phyloP scores from a whole-genome alignment of 352 stramenopile genomes.

The Phytophthora citrophthora region DNA sequence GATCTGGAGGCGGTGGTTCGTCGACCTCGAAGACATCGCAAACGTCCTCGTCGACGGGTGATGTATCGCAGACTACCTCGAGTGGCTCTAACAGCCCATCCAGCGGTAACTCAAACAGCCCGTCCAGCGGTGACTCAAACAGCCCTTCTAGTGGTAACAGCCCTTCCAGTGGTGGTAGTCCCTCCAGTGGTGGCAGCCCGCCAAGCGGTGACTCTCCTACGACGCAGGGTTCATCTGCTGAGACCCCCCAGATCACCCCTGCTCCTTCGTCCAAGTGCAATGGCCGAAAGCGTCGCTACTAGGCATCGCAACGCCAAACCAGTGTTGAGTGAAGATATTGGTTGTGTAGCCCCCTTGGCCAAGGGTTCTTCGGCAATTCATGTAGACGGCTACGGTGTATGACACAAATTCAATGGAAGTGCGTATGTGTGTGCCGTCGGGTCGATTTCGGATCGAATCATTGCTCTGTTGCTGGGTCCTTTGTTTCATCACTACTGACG shows the following conservation, averaged over 20 bases:
- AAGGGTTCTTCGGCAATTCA: background rate
- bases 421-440: slow-evolving; percentile 15
- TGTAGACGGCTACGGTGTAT: slow-evolving; percentile 19
- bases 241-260: slow-evolving; percentile 28
- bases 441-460: background rate
- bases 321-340: slow-evolving; percentile 28
- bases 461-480: background rate
- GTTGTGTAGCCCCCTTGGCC: slow-evolving; percentile 5
- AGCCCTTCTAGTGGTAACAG: background rate
- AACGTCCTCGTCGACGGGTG: slow-evolving; percentile 9
- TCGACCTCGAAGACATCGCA: slow-evolving; percentile 15
- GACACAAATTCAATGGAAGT: slow-evolving; percentile 38
- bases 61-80: slow-evolving; percentile 20
- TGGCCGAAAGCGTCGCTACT: slow-evolving; percentile 30
- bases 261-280: slow-evolving; percentile 36
- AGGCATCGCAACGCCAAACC: slow-evolving; percentile 6
- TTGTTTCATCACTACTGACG: background rate
- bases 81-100: slow-evolving; percentile 18
- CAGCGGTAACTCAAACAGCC: slow-evolving; percentile 8
- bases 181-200: slow-evolving; percentile 10
- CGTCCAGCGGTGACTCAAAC: slow-evolving; percentile 12
- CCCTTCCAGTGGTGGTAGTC: slow-evolving; percentile 5
- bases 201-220: slow-evolving; percentile 13
- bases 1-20: slow-evolving; percentile 26
- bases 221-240: slow-evolving; percentile 12